Evolutionary conservation across 345 rosid genomes (phyloP), one percentile per base, ranked within the genome.

Genomic region (Brassica rapa): DNA sequence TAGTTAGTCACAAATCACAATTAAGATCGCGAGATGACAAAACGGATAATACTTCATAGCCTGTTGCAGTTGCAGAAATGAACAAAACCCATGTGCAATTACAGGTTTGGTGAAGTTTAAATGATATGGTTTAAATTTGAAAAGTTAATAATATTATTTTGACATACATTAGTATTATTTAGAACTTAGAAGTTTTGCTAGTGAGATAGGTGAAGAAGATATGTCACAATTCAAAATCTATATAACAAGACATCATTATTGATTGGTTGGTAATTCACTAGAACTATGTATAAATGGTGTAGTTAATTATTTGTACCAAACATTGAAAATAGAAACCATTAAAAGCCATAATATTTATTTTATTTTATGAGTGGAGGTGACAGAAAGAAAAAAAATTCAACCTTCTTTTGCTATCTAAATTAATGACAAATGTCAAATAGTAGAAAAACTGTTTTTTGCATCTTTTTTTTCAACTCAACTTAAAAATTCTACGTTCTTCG

Each of bases 401-500:
- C 49, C 49, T 41, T 5, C 14, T 11, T 2, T 39, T 10, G 1
- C 46, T 9, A 67, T 73, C 64, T 23, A 32, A 67, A 79, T 73
- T 79, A 56, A 61, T 61, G 65, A 72, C 82, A 73, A 79, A 73
- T 61, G 65, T 66, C 82, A 73, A 79, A 60, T 37, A 4, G 64
- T 73, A 35, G 75, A 80, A 53, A 74, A 53, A 53, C 32, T 56
- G 67, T 5, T 62, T 39, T 55, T 53, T 57, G 29, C 19, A 51
- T 49, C 15, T 43, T 14, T 2, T 70, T 14, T 6, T 77, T 70
- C 64, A 62, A 68, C 56, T 53, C 71, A 25, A 11, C 71, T 55
- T 35, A 53, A 24, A 29, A 30, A 25, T 68, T 46, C 19, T 32
- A 57, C 14, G 6, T 19, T 46, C 32, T 27, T 70, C 65, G 3